A percentile compares a stretch with the other conserved stretches of the same genome.
Evolutionary conservation across 257 asterid genomes (phyloP).

Genomic region (Salvia hispanica): DNA sequence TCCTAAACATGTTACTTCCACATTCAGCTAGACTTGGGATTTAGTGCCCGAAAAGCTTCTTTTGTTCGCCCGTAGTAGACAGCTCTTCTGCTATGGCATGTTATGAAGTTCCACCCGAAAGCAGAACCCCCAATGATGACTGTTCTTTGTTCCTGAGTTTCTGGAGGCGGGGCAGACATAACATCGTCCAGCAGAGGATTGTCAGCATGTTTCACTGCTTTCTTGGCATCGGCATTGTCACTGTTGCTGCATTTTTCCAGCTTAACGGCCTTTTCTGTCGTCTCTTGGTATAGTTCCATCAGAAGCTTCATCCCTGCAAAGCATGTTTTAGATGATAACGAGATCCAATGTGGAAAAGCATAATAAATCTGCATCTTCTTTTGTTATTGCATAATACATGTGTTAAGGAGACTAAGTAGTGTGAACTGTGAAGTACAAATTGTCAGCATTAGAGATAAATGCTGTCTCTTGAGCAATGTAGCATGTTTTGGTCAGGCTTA

Average conservation of each 20-base stretch:
- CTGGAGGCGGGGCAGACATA: constrained; percentile 28
- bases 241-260: constrained; percentile 45
- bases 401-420: constrained; percentile 2
- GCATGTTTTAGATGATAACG: constrained; percentile 4
- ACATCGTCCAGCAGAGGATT: constrained; percentile 34
- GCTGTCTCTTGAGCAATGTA: background rate
- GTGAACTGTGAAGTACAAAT: background rate
- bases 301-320: constrained; percentile 69
- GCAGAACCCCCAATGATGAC: constrained; percentile 78
- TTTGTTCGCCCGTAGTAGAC: constrained; percentile 66
- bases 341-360: constrained; percentile 3
- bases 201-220: constrained; percentile 35
- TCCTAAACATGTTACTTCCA: constrained; percentile 5
- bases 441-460: background rate
- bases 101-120: constrained; percentile 82
- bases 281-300: constrained; percentile 64
- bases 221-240: constrained; percentile 36
- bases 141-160: constrained; percentile 40
- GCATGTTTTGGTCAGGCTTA: background rate
- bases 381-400: background rate
- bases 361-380: background rate
- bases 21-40: constrained; percentile 40
- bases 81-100: constrained; percentile 43
- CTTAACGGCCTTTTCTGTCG: constrained; percentile 41
- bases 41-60: constrained; percentile 59